Conservation (phyloP, 257 asterid species). For the Fraxinus americana region DNA sequence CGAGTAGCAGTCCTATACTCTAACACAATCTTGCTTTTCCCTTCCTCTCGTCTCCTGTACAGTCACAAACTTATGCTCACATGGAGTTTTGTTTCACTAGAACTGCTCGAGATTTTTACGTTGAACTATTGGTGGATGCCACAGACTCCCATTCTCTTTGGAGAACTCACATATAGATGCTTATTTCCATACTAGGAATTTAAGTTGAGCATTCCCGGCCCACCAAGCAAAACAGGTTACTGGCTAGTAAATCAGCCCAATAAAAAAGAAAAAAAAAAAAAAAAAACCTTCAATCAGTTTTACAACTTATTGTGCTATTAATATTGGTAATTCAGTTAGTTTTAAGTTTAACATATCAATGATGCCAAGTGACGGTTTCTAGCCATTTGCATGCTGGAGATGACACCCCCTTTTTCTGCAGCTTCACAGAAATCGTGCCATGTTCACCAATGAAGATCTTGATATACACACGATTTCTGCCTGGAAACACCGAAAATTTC, state of each 20-base stretch:
- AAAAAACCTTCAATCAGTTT: not conserved
- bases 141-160: not conserved
- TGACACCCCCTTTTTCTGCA: conserved; percentile 27
- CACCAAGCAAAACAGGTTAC: too few relatives aligned
- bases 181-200: too few relatives aligned
- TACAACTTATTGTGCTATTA: not conserved
- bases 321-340: not conserved
- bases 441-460: conserved; percentile 47
- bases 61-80: not conserved
- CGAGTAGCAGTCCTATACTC: not conserved
- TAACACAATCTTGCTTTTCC: not conserved
- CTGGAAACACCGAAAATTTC: conserved; percentile 62
- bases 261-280: not conserved
- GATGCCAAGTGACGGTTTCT: not conserved
- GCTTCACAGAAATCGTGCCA: conserved; percentile 54
- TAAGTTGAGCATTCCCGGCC: too few relatives aligned
- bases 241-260: too few relatives aligned
- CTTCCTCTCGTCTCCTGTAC: not conserved
- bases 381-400: not conserved
- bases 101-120: not conserved
- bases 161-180: not conserved
- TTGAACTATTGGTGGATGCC: not conserved
- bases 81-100: not conserved
- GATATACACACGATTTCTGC: conserved; percentile 55
- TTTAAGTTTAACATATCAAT: not conserved